Evolutionary conservation across 2,329 filamentous ascomycete species (phyloP), one percentile per base, ranked within the genome.

Genomic region (Thelonectria blattea): DNA sequence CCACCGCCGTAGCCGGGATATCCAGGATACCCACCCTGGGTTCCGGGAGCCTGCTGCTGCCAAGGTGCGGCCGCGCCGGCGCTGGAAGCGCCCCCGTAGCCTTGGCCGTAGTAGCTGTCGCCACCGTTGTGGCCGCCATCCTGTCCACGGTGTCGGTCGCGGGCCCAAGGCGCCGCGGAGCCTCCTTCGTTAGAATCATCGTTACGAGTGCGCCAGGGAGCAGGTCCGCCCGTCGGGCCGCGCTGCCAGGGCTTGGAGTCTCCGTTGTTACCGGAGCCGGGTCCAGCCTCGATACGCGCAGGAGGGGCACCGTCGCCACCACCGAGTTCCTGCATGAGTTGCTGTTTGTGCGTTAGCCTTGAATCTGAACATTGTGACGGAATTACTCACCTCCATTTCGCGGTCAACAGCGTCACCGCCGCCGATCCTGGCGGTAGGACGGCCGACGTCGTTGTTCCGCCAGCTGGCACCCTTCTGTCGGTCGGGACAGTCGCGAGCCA

Each of bases 401-500:
- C 91, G 89, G 75, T 97, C 93, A 64, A 94, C 91, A 67, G 89
- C 91, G 82, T 97, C 92, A 65, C 91, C 91, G 68, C 85, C 84
- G 64, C 89, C 91, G 73, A 93, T 86, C 64, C 84, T 86, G 70
- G 87, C 89, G 75, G 85, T 86, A 69, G 84, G 81, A 61, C 81
- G 79, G 63, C 78, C 80, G 10, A 77, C 78, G 54, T 85, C 85
- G 70, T 91, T 88, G 73, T 97, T 97, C 72, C 95, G 93, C 92
- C 92, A 97, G 76, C 91, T 93, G 47, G 89, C 88, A 71, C 95
- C 95, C 74, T 91, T 88, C 81, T 95, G 91, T 74, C 95, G 86
- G 73, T 99, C 95, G 47, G 94, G 93, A 85, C 95, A 99, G 80
- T 99, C 95, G 70, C 94, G 90, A 68, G 93, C 95, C 93, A 99